Base-by-base conservation (phyloP, 208 protist species). In the Endotrypanum monterogeii region DNA sequence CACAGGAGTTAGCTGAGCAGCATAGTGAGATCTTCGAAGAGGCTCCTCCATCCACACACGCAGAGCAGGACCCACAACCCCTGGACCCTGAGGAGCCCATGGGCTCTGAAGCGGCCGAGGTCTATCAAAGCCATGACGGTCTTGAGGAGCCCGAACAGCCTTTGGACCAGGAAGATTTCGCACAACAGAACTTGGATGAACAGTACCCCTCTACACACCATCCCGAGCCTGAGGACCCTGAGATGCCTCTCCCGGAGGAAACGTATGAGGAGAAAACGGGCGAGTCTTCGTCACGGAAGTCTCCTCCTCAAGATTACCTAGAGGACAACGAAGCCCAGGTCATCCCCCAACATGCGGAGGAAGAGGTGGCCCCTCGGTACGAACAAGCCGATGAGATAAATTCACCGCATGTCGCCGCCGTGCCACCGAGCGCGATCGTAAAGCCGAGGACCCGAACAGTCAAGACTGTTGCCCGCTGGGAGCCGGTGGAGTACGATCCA, bases 391-490 rank as follows among this genome's bases (percentile, higher is more conserved):
- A 5, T 18, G 37, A 41, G 28, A 37, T 57, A 28, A 16, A n/a
- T 48, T 44, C 66, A 28, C 25, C 66, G 48, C 66, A 20, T 16
- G 1, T 44, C 39, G 50, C 46, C 5, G 67, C 51, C 41, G 51
- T 32, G 67, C 67, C 51, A 46, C 35, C 52, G 50, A 39, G 28
- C 54, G 52, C 63, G 51, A 73, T 76, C 30, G 80, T 88, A 65
- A 89, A 88, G 76, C 84, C 80, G 35, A 82, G 79, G 74, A 55
- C 74, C 11, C 68, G 74, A 67, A 82, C 83, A 28, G 72, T 76
- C 56, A 88, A 76, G 62, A 46, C 68, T 41, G 80, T 83, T 50
- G 44, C 66, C 57, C 83, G 83, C 65, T 94, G 89, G 89, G 86
- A 89, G 66, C 81, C 83, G 6, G 84, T 91, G 66, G 79, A 86